A percentile compares a stretch with the other conserved stretches of the same genome.
Evolutionary conservation across 176 grass and related monocot genomes (phyloP).

Genomic region (Saccharum spontaneum): DNA sequence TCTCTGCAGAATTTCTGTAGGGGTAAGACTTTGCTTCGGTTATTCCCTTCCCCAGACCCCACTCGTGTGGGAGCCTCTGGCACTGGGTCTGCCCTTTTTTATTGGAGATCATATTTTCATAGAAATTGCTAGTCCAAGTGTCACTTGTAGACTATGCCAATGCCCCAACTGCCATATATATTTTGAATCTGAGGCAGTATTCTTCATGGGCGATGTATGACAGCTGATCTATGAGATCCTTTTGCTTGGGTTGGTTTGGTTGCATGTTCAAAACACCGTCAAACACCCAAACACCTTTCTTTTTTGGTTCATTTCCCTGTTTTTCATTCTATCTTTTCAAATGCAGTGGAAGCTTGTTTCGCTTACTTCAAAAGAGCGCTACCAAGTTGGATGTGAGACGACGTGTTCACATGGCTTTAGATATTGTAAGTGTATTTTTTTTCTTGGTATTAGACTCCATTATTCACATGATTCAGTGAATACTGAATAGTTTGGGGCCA

Average conservation of each 20-base stretch:
- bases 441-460: background rate
- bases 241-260: slow-evolving; percentile 12
- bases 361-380: slow-evolving; percentile 81
- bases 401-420: slow-evolving; percentile 93
- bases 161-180: background rate
- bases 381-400: slow-evolving; percentile 84
- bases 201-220: background rate
- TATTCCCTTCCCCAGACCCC: too few species aligned
- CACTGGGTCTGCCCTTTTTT: too few species aligned
- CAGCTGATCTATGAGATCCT: background rate
- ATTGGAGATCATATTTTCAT: background rate
- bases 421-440: slow-evolving; percentile 79
- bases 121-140: background rate
- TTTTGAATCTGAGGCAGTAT: background rate
- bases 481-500: slow-evolving; percentile 18
- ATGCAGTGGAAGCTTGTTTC: slow-evolving; percentile 95
- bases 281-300: background rate
- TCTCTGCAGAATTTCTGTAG: too few species aligned
- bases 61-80: too few species aligned
- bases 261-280: slow-evolving; percentile 4
- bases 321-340: slow-evolving; percentile 44
- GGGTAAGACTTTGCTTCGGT: too few species aligned
- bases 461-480: background rate
- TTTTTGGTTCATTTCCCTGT: background rate
- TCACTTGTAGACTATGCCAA: background rate